phyloP scores from a whole-genome alignment of 495 filamentous ascomycete species.

The Penicillium salamii region DNA sequence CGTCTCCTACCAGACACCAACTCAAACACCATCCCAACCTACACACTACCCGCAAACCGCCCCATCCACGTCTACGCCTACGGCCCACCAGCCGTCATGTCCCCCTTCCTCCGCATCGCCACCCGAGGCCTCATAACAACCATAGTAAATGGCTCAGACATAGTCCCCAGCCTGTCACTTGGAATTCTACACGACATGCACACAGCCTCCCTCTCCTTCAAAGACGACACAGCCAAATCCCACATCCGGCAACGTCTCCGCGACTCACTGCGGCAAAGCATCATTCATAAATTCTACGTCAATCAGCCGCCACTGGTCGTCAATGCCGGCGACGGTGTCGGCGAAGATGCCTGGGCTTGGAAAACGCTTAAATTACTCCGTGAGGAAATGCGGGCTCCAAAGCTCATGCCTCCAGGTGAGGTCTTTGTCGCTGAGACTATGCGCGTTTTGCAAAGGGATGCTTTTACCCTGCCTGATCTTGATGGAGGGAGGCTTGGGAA shows the following conservation, averaged over 20 bases:
- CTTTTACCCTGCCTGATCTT: conserved; percentile 42
- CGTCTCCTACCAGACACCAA: conserved; percentile 35
- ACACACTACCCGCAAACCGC: conserved; percentile 60
- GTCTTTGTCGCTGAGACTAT: conserved; percentile 69
- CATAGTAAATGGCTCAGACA: conserved; percentile 67
- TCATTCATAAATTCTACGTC: conserved; percentile 47
- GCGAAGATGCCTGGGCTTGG: conserved; percentile 70
- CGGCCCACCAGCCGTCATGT: conserved; percentile 72
- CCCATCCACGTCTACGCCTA: conserved; percentile 79
- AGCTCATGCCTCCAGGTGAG: conserved; percentile 73
- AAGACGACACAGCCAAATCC: conserved; percentile 63
- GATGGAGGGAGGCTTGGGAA: conserved; percentile 47
- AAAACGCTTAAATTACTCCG: conserved; percentile 63
- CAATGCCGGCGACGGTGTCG: conserved; percentile 45
- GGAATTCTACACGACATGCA: conserved; percentile 76
- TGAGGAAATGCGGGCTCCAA: conserved; percentile 65
- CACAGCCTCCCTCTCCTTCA: conserved; percentile 67
- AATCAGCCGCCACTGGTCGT: conserved; percentile 42
- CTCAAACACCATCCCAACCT: conserved; percentile 16
- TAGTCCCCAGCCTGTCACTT: conserved; percentile 71
- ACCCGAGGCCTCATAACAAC: conserved; percentile 76
- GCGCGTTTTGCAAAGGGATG: conserved; percentile 56
- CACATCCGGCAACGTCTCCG: conserved; percentile 66
- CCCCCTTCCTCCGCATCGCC: conserved; percentile 64
- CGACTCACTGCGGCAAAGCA: conserved; percentile 52